A percentile compares a stretch with the other conserved stretches of the same genome.
These are phyloP conservation scores for Venustampulla echinocandica DNA, from an alignment of 495 filamentous ascomycete genomes.

Conservation along the genomic window DNA sequence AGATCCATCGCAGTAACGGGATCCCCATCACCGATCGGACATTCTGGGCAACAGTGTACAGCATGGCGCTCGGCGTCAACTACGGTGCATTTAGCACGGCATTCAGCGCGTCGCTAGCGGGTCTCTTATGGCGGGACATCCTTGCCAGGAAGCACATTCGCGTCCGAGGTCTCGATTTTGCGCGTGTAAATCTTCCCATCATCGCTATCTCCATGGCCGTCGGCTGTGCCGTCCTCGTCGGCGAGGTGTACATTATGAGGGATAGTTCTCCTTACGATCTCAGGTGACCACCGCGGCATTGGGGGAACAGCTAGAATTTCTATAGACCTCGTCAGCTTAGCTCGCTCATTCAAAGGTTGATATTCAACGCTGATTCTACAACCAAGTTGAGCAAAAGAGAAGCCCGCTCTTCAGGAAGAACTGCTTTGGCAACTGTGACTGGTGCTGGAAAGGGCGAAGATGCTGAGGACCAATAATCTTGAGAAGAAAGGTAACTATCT, in stretches of 20 bases:
- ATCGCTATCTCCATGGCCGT: slow-evolving; percentile 58
- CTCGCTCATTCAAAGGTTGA: no score
- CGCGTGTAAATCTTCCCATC: slow-evolving; percentile 54
- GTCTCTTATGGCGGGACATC: slow-evolving; percentile 59
- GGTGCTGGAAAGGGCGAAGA: no score
- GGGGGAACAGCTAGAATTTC: no score
- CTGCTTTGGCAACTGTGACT: no score
- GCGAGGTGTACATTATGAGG: slow-evolving; percentile 48
- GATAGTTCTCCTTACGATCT: slow-evolving; percentile 9
- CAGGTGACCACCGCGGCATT: no score
- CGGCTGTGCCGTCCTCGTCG: slow-evolving; percentile 47
- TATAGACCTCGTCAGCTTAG: no score
- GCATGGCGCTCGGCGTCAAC: slow-evolving; percentile 61
- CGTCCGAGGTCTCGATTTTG: slow-evolving; percentile 49
- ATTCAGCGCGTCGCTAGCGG: slow-evolving; percentile 57
- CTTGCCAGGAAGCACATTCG: slow-evolving; percentile 52
- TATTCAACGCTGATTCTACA: no score
- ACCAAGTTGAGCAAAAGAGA: no score
- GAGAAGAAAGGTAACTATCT: no score
- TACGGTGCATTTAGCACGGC: slow-evolving; percentile 60
- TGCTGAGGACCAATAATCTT: no score
- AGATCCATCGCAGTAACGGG: slow-evolving; percentile 36
- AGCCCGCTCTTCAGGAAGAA: no score
- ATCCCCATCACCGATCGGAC: slow-evolving; percentile 34
- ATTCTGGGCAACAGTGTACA: slow-evolving; percentile 59